A percentile compares a stretch with the other conserved stretches of the same genome.
These are phyloP conservation scores for Citrus maxima DNA, from an alignment of 345 rosid genomes.

Conservation along the genomic window DNA sequence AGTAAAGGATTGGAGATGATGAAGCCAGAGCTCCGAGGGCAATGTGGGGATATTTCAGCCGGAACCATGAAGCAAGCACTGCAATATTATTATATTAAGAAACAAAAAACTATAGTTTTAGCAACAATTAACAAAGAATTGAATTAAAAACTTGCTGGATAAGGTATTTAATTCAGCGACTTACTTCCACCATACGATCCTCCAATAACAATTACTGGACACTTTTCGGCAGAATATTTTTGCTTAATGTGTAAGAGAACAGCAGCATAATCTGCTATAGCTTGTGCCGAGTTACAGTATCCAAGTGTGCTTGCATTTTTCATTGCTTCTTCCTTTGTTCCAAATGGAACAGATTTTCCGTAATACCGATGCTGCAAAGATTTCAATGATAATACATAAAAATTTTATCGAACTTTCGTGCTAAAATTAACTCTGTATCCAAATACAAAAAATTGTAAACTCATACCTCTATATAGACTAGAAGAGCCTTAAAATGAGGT, in stretches of 20 bases:
- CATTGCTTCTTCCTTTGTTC: conserved; percentile 38
- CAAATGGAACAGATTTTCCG: conserved; percentile 46
- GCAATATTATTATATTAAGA: neutral
- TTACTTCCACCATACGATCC: conserved; percentile 82
- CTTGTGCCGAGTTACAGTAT: conserved; percentile 49
- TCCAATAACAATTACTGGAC: conserved; percentile 61
- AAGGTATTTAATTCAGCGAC: neutral
- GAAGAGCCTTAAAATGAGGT: conserved; percentile 22
- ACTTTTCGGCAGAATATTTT: conserved; percentile 23
- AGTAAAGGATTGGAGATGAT: conserved; percentile 50
- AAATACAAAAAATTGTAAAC: neutral
- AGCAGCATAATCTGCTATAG: conserved; percentile 54
- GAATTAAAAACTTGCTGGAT: neutral
- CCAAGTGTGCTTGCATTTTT: conserved; percentile 41
- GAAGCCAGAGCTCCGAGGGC: conserved; percentile 58
- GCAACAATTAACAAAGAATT: neutral
- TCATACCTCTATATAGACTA: conserved; percentile 36
- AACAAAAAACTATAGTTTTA: neutral
- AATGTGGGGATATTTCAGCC: conserved; percentile 49
- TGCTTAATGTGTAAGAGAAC: conserved; percentile 46
- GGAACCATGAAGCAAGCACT: conserved; percentile 50
- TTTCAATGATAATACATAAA: neutral
- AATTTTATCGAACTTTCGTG: neutral
- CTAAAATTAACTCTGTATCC: too few relatives aligned
- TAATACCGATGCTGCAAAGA: conserved; percentile 38